These are phyloP conservation scores for Parathielavia hyrcaniae DNA, from an alignment of 495 filamentous ascomycete species.

Conservation along the genomic window DNA sequence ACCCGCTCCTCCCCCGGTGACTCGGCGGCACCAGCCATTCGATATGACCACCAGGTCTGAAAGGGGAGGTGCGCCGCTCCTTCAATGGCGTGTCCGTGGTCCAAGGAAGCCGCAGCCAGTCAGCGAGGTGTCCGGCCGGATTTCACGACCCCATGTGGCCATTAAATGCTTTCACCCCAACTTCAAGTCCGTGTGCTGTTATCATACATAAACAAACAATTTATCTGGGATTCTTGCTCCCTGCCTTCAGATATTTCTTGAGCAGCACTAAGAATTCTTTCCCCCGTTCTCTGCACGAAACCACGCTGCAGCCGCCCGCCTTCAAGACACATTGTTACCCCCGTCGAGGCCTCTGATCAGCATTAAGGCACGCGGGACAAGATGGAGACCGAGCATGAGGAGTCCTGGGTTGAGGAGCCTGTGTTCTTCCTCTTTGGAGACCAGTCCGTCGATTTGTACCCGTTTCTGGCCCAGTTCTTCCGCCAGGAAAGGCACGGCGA, in stretches of 20 bases:
- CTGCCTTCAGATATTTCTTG: too few species aligned
- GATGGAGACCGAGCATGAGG: constrained; percentile 25
- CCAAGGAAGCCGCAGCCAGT: neutral
- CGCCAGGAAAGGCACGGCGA: constrained; percentile 57
- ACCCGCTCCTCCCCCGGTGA: neutral
- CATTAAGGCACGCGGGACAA: constrained; percentile 10
- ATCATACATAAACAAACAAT: neutral
- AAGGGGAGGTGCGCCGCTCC: neutral
- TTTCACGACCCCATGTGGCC: neutral
- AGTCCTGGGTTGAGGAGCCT: constrained; percentile 30
- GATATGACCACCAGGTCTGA: neutral
- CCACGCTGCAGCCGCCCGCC: too few species aligned
- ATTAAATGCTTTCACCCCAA: neutral
- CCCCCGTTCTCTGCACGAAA: too few species aligned
- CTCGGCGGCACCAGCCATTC: neutral
- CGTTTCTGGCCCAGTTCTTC: constrained; percentile 56
- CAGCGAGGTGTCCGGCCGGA: neutral
- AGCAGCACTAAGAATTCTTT: neutral
- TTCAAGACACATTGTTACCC: too few species aligned
- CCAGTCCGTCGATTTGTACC: constrained; percentile 67
- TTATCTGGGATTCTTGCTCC: neutral
- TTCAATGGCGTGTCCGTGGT: neutral
- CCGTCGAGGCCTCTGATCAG: too few species aligned
- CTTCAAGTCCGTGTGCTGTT: neutral
- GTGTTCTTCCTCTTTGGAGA: constrained; percentile 65